phyloP scores from a whole-genome alignment of 2,329 filamentous ascomycete species.

The Fusarium gaditjirri region DNA sequence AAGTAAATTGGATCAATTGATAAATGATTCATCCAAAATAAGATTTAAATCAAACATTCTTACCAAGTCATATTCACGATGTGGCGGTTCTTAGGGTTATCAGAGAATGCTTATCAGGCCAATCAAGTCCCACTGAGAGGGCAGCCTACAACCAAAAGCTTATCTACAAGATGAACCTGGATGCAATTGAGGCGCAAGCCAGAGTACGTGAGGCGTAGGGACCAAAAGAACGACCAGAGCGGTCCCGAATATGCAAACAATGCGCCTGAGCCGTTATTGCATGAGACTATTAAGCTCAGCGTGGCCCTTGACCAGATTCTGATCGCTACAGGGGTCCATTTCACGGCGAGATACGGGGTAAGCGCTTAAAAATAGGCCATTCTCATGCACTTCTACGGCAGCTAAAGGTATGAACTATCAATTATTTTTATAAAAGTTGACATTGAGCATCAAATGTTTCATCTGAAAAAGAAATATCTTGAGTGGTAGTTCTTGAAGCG shows the following conservation, averaged over 20 bases:
- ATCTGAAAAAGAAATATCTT: no score
- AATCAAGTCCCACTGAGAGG: rapidly evolving
- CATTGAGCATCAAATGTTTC: no score
- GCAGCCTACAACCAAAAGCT: background rate
- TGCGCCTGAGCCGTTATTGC: rapidly evolving
- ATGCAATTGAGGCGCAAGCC: background rate
- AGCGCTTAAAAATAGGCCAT: no score
- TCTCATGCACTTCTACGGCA: no score
- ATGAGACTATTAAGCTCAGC: rapidly evolving
- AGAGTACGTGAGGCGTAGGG: background rate
- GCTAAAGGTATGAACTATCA: no score
- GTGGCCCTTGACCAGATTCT: no score
- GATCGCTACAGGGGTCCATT: background rate
- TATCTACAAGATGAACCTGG: background rate
- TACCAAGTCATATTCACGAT: background rate
- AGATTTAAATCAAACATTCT: background rate
- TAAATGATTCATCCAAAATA: rapidly evolving
- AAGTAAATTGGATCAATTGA: rapidly evolving
- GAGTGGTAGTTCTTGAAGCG: no score
- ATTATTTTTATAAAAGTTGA: no score
- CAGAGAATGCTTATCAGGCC: background rate
- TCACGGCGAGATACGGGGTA: background rate
- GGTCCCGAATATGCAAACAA: background rate
- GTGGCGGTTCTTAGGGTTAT: background rate
- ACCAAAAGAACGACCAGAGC: background rate